Evolutionary conservation across 768 basidiomycete species (phyloP).

Genomic region (Exidia glandulosa): DNA sequence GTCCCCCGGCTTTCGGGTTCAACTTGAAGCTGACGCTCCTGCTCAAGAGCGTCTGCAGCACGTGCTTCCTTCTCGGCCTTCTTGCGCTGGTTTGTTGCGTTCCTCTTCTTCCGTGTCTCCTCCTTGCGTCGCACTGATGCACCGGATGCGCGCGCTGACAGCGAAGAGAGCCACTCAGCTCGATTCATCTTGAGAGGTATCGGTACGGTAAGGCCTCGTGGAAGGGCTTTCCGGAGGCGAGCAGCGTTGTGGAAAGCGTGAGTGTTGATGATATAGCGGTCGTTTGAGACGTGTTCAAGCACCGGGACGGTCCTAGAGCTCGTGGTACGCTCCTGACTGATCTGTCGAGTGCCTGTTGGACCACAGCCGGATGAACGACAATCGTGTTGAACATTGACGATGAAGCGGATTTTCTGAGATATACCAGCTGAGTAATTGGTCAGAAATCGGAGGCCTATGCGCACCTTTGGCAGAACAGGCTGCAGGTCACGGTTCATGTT

Average conservation of each 20-base stretch:
- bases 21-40: too few relatives aligned
- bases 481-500: too few relatives aligned
- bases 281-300: conserved; percentile 10
- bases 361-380: conserved; percentile 9
- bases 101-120: too few relatives aligned
- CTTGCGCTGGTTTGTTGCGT: too few relatives aligned
- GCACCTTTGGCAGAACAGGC: not conserved
- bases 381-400: conserved; percentile 17
- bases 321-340: conserved; percentile 12
- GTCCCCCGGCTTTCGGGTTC: too few relatives aligned
- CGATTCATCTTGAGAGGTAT: not conserved
- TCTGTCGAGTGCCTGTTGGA: not conserved
- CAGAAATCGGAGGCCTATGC: not conserved
- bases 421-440: not conserved
- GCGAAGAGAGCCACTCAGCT: too few relatives aligned
- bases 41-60: too few relatives aligned
- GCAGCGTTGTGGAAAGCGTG: conserved; percentile 22
- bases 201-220: conserved; percentile 12
- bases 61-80: too few relatives aligned
- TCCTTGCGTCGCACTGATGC: too few relatives aligned
- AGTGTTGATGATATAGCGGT: conserved; percentile 17
- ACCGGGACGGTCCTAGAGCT: conserved; percentile 6
- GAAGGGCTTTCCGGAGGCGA: conserved; percentile 13
- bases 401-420: conserved; percentile 11
- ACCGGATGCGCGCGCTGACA: too few relatives aligned